Base-by-base conservation (phyloP, 1,284 basidiomycete genomes). In the Apiotrichum sp. region DNA sequence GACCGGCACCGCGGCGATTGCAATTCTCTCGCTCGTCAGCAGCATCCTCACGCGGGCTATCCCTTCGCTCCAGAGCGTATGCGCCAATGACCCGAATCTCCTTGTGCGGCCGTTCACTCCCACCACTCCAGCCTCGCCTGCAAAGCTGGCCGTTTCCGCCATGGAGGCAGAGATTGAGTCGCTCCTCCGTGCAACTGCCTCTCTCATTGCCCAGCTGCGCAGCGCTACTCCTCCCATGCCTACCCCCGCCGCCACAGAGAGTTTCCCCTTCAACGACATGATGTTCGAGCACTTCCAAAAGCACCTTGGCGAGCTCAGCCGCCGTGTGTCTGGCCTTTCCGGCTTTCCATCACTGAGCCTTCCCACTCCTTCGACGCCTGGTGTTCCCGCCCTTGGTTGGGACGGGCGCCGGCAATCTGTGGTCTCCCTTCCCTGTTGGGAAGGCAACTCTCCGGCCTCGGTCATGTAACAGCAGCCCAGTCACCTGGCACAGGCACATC, bases 281-380 rank as follows among this genome's bases (percentile, higher is more conserved):
- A 57, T 73, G 61, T 41, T 53, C 55, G 48, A 73, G 69, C 14
- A 71, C 49, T 13, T 51, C 50, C 41, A 38, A n/a, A 14, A 50
- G 38, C 22, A 11, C 48, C 48, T 39, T 11, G 48, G 8, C 16
- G 40, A 50, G 6, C 33, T 36, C 22, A 22, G 33, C 68, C 9
- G 57, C 67, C 13, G 73, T 54, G 66, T 71, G 3, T 45, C 31
- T 6, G 16, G 16, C 16, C 41, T 43, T 22, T 22, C 6, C 41
- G n/a, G 6, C 41, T 43, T 6, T 16, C 7, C 7, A n/a, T 22
- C 9, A 43, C 29, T 44, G 22, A 44, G 13, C 2, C 42, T 29
- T 22, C 42, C 42, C 16, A 4, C 42, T 10, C 4, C 16, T 43
- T 7, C 36, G 7, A 38, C 36, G 8, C 7, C 36, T 38, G 8